Base-by-base conservation (phyloP, 108 stramenopile genomes). In the Skeletonema grethae region DNA sequence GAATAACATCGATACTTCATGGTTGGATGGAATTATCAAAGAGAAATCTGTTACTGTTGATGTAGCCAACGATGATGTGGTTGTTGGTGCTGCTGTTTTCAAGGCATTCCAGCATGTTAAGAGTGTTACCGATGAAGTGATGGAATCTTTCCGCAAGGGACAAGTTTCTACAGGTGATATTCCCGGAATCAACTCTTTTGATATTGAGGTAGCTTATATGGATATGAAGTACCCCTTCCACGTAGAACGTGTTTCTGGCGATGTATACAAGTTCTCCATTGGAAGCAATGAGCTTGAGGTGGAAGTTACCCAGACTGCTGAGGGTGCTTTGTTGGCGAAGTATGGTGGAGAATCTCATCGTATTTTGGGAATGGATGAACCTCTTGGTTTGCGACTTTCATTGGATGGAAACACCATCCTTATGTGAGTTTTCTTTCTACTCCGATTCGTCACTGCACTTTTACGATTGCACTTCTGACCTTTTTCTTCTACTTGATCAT, bases 1-100 rank as follows among this genome's bases (percentile, higher is more conserved):
- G 20, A 99, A 99, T 91, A 96, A 87, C 30, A 97, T 99, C 69
- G 97, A 97, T 71, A 99, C 98, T 25, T 84, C 91, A 3, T 97
- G 98, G 98, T 85, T 99, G 57, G 98, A 98, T 80, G 96, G 96
- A 6, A 78, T 98, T 43, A 93, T 98, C 80, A 84, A 84, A 60
- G 96, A 96, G 70, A 98, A 98, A 88, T 76, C 82, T 41, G 90
- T 96, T 11, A 55, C 74, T 25, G 84, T 94, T 45, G 90, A 85
- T 25, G 71, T 82, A 78, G 89, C 89, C 20, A 76, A 88, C 63
- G 78, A 94, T 57, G 82, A 94, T 73, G 95, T 96, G 30, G 97
- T 97, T 58, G 73, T 87, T 36, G 82, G 84, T 50, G 97, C 97
- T 32, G 98, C 96, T 34, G 79, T 97, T 31, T 94, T 93, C 92